Evolutionary conservation across 129 eudicot species (phyloP).

Genomic region (Dittrichia graveolens): DNA sequence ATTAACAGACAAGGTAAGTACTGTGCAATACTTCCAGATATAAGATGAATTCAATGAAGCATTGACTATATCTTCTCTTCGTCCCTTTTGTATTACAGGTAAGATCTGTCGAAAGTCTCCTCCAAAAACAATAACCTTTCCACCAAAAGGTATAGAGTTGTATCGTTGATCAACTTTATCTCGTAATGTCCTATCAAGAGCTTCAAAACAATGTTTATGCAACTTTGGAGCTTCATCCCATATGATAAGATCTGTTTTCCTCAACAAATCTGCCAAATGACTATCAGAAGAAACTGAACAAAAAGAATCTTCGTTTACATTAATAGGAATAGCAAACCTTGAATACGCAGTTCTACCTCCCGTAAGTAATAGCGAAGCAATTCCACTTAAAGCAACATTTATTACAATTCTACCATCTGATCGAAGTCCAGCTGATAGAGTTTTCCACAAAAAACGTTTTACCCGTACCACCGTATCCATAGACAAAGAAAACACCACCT

Average conservation of each 20-base stretch:
- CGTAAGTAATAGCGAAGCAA: not conserved
- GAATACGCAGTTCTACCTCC: not conserved
- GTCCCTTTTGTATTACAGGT: not conserved
- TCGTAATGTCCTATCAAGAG: not conserved
- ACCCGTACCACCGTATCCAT: not conserved
- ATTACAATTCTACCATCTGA: not conserved
- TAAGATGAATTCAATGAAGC: not conserved
- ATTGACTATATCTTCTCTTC: not conserved
- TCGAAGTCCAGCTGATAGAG: not conserved
- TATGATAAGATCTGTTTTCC: not conserved
- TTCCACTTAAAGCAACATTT: not conserved
- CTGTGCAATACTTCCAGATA: not conserved
- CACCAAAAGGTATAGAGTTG: not conserved
- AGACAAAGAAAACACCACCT: not conserved
- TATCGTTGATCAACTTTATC: not conserved
- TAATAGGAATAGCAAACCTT: not conserved
- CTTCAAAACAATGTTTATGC: constrained; percentile 2
- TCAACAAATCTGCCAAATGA: not conserved
- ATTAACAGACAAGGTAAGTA: not conserved
- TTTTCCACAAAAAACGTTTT: not conserved
- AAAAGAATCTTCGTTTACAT: not conserved
- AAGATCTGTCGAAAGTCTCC: not conserved
- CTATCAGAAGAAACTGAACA: not conserved
- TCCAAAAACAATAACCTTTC: not conserved
- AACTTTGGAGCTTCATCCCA: not conserved